Evolutionary conservation across 73 alveolate genomes (phyloP), one percentile per base, ranked within the genome.

Genomic region (Symbiodinium natans): DNA sequence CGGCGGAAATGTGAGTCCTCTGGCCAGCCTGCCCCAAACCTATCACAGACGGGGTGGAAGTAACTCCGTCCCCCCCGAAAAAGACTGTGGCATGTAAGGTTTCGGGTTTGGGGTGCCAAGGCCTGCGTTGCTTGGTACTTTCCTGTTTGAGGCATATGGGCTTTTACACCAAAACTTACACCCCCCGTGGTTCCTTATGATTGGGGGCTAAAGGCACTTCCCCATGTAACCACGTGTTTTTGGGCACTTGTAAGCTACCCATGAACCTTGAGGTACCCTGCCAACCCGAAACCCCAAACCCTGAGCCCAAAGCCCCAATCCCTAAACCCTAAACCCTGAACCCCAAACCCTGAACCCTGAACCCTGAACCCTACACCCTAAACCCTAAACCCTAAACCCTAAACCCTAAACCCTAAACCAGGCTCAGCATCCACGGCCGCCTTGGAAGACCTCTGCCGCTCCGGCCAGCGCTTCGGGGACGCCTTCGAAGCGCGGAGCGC

Each of bases 381-480:
- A 63, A 63, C 40, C 33, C 80, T 23, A 4, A 19, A 25, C 29
- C 36, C 36, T 23, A 63, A 27, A 3, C 31, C 74, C 33, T 13
- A 56, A 56, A 1, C 80, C 38, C 80, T 63, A 11, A 63, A 63
- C 40, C 80, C 38, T 63, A 25, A n/a, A 63, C 83, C 39, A 87
- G 94, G 94, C 34, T 59, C 15, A 31, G 84, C 71, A 13, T 56
- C 84, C 94, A 23, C 31, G 11, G 7, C 41, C 27, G 95, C 95
- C 71, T 29, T 88, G 74, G 86, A 88, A 4, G 85, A 40, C n/a
- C 86, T 88, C 39, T 54, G 38, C 42, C 46, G 84, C n/a, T 54
- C 95, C 36, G 80, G 46, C 23, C 95, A 88, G 43, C 95, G 95
- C 73, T 88, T 88, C 71, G 95, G 95, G 34, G 95, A 88, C 7